A percentile compares a stretch with the other conserved stretches of the same genome.
Evolutionary conservation across 1,284 basidiomycete genomes (phyloP).

Genomic region (Boletus austroedulis): DNA sequence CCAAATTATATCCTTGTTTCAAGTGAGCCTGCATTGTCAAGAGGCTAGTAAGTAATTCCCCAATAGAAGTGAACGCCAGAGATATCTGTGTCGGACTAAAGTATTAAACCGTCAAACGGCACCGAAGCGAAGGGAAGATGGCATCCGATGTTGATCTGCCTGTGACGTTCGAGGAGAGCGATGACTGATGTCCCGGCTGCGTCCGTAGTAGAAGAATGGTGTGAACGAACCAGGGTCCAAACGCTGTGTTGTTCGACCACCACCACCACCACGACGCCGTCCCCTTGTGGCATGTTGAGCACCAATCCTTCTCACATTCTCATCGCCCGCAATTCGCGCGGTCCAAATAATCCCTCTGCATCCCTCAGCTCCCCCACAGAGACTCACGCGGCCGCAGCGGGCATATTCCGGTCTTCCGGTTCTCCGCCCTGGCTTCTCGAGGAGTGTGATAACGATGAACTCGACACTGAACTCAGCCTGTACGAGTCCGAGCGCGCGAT

Average conservation of each 20-base stretch:
- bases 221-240: constrained; percentile 4
- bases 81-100: too few species aligned
- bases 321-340: constrained; percentile 77
- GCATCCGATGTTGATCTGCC: too few species aligned
- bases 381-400: constrained; percentile 79
- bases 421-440: constrained; percentile 74
- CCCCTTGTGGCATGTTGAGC: constrained; percentile 40
- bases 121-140: not conserved
- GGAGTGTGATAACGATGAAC: constrained; percentile 66
- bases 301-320: constrained; percentile 81
- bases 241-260: not conserved
- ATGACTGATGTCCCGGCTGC: not conserved
- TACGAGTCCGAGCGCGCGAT: constrained; percentile 67
- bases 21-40: not conserved
- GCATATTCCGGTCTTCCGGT: constrained; percentile 73
- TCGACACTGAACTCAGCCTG: constrained; percentile 61
- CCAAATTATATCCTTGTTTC: not conserved
- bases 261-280: not conserved
- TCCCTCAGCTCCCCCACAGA: constrained; percentile 78
- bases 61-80: not conserved
- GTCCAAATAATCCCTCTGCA: constrained; percentile 67
- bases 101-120: too few species aligned
- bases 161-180: too few species aligned
- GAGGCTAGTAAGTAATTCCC: too few species aligned
- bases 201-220: not conserved